Percentiles rank a stretch among this genome's conserved stretches.
Evolutionary conservation across 78 protist genomes (phyloP).

Genomic region (Dictyostelium firmibasis): DNA sequence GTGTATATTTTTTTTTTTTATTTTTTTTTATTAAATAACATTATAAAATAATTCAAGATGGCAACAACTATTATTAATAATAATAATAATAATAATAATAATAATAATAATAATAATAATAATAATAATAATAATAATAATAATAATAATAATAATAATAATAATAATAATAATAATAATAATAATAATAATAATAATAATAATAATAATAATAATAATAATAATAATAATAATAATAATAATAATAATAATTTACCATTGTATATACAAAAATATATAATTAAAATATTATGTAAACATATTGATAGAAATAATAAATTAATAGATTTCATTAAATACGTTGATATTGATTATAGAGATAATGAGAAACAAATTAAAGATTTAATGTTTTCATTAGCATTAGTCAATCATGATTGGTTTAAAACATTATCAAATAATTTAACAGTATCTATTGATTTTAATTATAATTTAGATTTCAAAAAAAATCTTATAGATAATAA

Average conservation of each 20-base stretch:
- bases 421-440: neutral
- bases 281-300: neutral
- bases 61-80: no score
- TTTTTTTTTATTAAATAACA: no score
- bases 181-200: neutral
- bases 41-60: no score
- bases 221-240: neutral
- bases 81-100: no score
- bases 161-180: neutral
- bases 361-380: neutral
- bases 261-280: neutral
- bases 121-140: no score
- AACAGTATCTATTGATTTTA: neutral
- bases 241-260: neutral
- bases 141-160: neutral
- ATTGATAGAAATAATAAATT: neutral
- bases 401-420: neutral
- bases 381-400: neutral
- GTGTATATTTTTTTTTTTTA: no score
- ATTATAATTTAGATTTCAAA: neutral
- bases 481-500: neutral
- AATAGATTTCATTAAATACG: neutral
- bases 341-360: neutral
- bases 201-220: neutral
- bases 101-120: no score